Evolutionary conservation across 202 grass and related monocot species (phyloP).

Genomic region (Sporobolus alterniflorus): DNA sequence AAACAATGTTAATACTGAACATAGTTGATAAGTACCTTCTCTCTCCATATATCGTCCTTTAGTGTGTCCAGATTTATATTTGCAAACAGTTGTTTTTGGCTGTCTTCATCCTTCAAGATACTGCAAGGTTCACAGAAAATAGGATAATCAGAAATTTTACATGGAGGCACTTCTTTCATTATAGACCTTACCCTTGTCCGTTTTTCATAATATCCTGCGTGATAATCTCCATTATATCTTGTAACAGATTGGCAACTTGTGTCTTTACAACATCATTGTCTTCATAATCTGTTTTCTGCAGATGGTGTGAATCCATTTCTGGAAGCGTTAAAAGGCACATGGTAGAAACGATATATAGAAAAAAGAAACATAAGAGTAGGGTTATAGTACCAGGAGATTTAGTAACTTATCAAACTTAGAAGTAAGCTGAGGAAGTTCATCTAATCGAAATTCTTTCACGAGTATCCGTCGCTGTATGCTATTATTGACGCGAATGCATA

Average conservation of each 20-base stretch:
- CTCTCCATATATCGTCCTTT: constrained; percentile 49
- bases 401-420: constrained; percentile 82
- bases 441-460: constrained; percentile 62
- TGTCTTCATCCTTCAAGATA: constrained; percentile 41
- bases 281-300: constrained; percentile 55
- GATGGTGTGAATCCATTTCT: constrained; percentile 20
- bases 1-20: constrained; percentile 34
- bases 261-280: constrained; percentile 54
- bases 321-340: not conserved
- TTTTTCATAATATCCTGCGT: constrained; percentile 83
- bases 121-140: constrained; percentile 32
- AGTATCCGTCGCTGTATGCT: constrained; percentile 32
- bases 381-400: constrained; percentile 59
- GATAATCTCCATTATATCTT: constrained; percentile 97
- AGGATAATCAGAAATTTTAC: not conserved
- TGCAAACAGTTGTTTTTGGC: constrained; percentile 40
- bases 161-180: not conserved
- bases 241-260: constrained; percentile 90
- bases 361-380: not conserved
- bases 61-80: constrained; percentile 61
- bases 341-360: constrained; percentile 5
- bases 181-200: constrained; percentile 59
- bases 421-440: constrained; percentile 85
- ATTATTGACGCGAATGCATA: constrained; percentile 24
- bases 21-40: constrained; percentile 62